phyloP scores from a whole-genome alignment of 805 yeast genomes.

The Suhomyces sp. region DNA sequence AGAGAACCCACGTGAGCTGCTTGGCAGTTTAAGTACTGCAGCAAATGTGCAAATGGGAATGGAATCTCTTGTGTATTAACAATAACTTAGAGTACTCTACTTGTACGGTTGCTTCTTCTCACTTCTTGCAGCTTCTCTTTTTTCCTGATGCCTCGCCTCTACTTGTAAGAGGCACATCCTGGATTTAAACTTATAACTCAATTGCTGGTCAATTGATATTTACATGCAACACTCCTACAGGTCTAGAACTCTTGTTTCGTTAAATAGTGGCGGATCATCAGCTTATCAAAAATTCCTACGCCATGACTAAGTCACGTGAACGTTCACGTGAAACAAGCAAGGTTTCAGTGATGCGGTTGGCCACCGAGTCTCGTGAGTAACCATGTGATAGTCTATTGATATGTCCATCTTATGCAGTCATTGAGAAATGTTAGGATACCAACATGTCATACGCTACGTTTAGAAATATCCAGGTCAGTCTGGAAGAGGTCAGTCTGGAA shows the following conservation, averaged over 20 bases:
- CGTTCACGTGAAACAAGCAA: too few species aligned
- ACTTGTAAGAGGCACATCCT: constrained; percentile 6
- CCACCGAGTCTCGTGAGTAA: too few species aligned
- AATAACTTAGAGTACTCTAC: neutral
- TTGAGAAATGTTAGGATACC: neutral
- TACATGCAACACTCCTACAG: neutral
- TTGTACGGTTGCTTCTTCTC: constrained; percentile 59
- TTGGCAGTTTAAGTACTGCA: neutral
- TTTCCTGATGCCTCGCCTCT: constrained; percentile 59
- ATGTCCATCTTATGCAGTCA: neutral
- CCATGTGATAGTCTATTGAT: too few species aligned
- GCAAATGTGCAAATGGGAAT: neutral
- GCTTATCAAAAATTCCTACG: neutral
- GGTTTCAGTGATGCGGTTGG: neutral
- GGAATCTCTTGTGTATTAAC: neutral
- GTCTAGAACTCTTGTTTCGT: neutral
- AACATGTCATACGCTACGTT: constrained; percentile 23
- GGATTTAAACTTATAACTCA: neutral
- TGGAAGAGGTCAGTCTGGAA: too few species aligned
- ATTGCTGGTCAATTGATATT: neutral
- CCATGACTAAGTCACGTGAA: neutral
- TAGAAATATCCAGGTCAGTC: constrained; percentile 22
- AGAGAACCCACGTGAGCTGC: neutral
- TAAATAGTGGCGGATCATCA: neutral
- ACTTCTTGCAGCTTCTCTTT: constrained; percentile 95